Evolutionary conservation across 805 yeast genomes (phyloP).

Genomic region (Starmera amethionina): DNA sequence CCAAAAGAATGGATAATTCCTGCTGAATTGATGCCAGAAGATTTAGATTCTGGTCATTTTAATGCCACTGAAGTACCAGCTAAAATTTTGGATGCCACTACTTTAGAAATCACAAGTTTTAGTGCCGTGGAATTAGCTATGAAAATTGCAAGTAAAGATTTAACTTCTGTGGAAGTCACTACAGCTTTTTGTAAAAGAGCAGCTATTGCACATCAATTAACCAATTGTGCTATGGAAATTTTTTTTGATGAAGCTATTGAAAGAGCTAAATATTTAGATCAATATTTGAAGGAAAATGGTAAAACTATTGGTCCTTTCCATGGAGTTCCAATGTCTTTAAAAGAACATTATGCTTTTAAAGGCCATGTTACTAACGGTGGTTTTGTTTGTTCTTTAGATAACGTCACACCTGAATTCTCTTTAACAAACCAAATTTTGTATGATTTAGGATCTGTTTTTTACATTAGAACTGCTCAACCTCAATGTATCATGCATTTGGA

Average conservation of each 20-base stretch:
- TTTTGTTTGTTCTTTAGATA: conserved; percentile 41
- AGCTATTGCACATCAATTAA: conserved; percentile 51
- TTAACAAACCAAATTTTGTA: conserved; percentile 31
- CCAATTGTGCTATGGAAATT: conserved; percentile 51
- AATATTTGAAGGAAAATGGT: conserved; percentile 36
- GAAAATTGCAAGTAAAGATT: conserved; percentile 8
- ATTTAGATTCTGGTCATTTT: conserved; percentile 12
- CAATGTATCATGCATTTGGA: conserved; percentile 64
- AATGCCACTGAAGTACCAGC: conserved; percentile 15
- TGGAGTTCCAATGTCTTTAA: conserved; percentile 59
- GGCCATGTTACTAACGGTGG: conserved; percentile 52
- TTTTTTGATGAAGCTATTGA: conserved; percentile 53
- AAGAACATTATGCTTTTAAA: conserved; percentile 50
- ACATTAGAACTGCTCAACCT: conserved; percentile 59
- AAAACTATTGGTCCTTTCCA: conserved; percentile 55
- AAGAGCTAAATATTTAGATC: conserved; percentile 50
- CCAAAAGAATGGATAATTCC: conserved; percentile 17
- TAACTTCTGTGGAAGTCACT: conserved; percentile 12
- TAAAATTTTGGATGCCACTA: conserved; percentile 9
- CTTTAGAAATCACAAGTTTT: conserved; percentile 12
- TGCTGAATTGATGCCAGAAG: conserved; percentile 10
- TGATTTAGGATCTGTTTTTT: conserved; percentile 39
- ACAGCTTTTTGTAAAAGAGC: conserved; percentile 33
- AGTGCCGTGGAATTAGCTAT: conserved; percentile 12
- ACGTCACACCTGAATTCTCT: conserved; percentile 37